Conservation (phyloP, 2,329 filamentous ascomycete genomes). For the Pyrenochaeta sp. region DNA sequence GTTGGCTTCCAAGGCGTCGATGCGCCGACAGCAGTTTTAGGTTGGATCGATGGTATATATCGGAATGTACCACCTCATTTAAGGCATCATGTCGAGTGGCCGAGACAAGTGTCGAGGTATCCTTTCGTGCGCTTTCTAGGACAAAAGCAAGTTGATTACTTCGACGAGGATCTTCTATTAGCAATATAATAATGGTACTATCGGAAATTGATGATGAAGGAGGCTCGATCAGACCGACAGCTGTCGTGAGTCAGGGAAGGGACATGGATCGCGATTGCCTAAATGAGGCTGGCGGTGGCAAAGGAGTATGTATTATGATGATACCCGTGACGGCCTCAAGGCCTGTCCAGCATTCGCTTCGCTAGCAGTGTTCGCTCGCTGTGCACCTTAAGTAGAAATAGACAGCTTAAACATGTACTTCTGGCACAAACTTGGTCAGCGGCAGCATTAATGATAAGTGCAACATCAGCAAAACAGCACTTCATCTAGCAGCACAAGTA, state of each 20-base stretch:
- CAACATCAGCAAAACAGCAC: no score
- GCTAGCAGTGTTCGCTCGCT: background rate
- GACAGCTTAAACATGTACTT: background rate
- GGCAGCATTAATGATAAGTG: no score
- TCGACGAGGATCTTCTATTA: slow-evolving; percentile 8
- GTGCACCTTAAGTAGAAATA: background rate
- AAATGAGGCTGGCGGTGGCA: background rate
- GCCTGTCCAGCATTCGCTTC: slow-evolving; percentile 1
- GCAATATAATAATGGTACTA: background rate
- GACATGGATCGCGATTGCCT: background rate
- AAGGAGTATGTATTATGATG: slow-evolving; percentile 5
- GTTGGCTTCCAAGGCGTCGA: slow-evolving; percentile 45
- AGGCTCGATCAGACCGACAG: background rate
- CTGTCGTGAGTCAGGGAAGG: background rate
- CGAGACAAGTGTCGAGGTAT: slow-evolving; percentile 39
- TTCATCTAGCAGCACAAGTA: no score
- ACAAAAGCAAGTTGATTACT: slow-evolving; percentile 23
- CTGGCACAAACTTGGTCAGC: background rate
- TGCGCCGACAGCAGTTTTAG: slow-evolving; percentile 40
- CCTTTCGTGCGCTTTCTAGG: slow-evolving; percentile 39
- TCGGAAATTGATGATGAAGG: background rate
- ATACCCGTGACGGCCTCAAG: slow-evolving; percentile 3
- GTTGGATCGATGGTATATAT: slow-evolving; percentile 48
- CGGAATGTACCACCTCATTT: slow-evolving; percentile 32
- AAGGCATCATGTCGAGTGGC: slow-evolving; percentile 41